Percentiles rank a stretch among this genome's conserved stretches.
Conservation (phyloP, 805 yeast genomes). For the Saturnispora halmiae region DNA sequence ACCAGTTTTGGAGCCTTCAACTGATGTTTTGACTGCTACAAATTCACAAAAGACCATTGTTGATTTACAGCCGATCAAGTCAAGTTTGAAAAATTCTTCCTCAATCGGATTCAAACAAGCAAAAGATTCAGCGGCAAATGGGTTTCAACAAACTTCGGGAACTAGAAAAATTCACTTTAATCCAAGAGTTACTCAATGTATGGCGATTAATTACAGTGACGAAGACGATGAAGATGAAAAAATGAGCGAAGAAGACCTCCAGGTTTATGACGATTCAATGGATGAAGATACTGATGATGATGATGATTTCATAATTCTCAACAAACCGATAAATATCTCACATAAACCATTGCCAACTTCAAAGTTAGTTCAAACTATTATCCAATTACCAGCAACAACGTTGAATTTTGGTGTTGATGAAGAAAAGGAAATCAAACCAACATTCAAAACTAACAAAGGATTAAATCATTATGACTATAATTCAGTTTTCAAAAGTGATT, state of each 20-base stretch:
- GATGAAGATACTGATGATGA: constrained; percentile 6
- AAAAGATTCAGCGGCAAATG: constrained; percentile 27
- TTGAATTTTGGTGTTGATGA: constrained; percentile 65
- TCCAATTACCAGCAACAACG: constrained; percentile 76
- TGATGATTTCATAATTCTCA: background rate
- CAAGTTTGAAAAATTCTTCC: constrained; percentile 13
- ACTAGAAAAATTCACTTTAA: constrained; percentile 83
- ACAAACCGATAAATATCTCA: constrained; percentile 17
- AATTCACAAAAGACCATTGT: constrained; percentile 13
- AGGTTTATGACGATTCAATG: constrained; percentile 18
- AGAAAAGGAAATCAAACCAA: constrained; percentile 48
- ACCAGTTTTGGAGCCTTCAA: constrained; percentile 27
- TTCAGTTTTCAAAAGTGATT: constrained; percentile 49
- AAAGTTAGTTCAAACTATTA: constrained; percentile 40
- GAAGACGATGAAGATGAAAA: constrained; percentile 13
- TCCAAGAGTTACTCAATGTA: constrained; percentile 91
- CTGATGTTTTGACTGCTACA: constrained; percentile 14
- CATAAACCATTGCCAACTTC: constrained; percentile 18
- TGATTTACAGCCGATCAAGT: constrained; percentile 10
- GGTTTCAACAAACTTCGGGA: no score
- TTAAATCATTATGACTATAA: constrained; percentile 74
- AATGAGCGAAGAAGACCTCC: background rate
- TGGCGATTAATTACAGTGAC: constrained; percentile 44
- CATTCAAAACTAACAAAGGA: constrained; percentile 51
- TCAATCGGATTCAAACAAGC: background rate